Conservation (phyloP, 73 alveolate genomes). For the Paramecium biaurelia region DNA sequence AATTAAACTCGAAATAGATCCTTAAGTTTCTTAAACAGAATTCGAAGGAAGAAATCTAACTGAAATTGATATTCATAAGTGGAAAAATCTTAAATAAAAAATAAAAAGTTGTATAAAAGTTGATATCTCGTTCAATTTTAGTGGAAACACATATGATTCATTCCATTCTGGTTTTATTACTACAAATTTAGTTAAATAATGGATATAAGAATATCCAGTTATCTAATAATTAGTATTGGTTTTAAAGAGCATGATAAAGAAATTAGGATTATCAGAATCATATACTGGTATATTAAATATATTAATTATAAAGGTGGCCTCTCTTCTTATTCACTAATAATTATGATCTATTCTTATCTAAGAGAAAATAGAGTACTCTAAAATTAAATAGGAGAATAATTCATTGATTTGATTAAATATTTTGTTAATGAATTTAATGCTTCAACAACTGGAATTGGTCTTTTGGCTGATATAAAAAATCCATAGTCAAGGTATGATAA, state of each 20-base stretch:
- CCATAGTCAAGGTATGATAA: background rate
- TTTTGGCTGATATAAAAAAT: background rate
- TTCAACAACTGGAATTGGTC: background rate
- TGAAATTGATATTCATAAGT: background rate
- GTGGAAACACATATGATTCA: background rate
- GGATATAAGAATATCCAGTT: slow-evolving; percentile 17
- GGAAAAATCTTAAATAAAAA: background rate
- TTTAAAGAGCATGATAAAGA: background rate
- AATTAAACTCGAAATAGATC: slow-evolving; percentile 39
- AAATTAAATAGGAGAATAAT: background rate
- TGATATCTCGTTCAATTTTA: slow-evolving; percentile 13
- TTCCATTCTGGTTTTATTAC: background rate
- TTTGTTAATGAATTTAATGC: background rate
- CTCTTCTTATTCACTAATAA: background rate
- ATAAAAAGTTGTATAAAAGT: background rate
- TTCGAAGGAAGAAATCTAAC: background rate
- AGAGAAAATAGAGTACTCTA: background rate
- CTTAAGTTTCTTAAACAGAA: background rate
- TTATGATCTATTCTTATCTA: slow-evolving; percentile 25
- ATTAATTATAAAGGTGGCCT: background rate
- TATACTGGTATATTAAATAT: slow-evolving; percentile 14
- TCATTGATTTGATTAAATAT: background rate
- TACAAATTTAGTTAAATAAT: background rate
- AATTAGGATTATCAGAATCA: slow-evolving; percentile 32
- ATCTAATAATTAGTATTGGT: slow-evolving; percentile 10